These are phyloP conservation scores for Porcisia hertigi DNA, from an alignment of 208 protist species.

Conservation along the genomic window DNA sequence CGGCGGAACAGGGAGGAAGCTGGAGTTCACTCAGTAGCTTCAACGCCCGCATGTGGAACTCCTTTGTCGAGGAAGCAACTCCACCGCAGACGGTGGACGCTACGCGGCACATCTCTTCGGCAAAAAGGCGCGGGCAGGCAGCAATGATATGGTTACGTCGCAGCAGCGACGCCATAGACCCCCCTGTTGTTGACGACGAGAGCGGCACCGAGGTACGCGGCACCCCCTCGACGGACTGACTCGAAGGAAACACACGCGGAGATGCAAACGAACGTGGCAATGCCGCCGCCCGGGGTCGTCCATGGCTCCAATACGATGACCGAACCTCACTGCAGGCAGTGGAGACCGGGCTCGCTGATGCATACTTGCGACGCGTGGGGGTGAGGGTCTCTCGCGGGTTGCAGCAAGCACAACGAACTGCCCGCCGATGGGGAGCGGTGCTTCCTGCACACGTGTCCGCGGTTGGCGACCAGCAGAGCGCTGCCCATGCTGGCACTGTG, in stretches of 20 bases:
- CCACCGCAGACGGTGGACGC: not conserved
- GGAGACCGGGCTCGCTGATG: not conserved
- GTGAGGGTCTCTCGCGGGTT: not conserved
- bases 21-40: not conserved
- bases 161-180: slow-evolving; percentile 2
- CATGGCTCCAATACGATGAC: not conserved
- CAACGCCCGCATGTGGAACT: not conserved
- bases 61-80: not conserved
- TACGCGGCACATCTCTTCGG: slow-evolving; percentile 5
- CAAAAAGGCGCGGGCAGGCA: slow-evolving; percentile 26
- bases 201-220: not conserved
- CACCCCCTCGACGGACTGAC: not conserved
- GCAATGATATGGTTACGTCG: slow-evolving; percentile 13
- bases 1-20: not conserved
- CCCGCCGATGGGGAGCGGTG: not conserved
- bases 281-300: slow-evolving; percentile 4
- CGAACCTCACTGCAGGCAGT: not conserved
- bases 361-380: not conserved
- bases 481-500: not conserved
- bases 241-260: not conserved
- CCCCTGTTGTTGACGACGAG: not conserved
- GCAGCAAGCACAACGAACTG: not conserved
- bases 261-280: not conserved
- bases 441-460: not conserved
- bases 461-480: not conserved